Conservation (phyloP, 2,329 filamentous ascomycete genomes). For the Sporothrix luriei region DNA sequence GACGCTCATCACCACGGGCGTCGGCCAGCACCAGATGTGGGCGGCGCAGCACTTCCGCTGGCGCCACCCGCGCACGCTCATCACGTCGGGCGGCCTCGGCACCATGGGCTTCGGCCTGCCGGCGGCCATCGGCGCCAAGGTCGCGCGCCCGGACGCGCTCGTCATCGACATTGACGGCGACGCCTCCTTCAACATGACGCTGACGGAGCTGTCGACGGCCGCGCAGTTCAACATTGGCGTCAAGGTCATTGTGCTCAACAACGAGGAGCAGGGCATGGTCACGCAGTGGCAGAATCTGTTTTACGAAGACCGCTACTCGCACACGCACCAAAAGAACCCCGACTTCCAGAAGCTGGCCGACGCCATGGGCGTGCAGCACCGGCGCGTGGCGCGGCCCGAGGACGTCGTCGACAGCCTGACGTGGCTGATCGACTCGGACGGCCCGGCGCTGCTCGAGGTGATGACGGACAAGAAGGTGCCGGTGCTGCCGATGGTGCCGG, state of each 20-base stretch:
- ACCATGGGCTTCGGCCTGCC: slow-evolving; percentile 97
- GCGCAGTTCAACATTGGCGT: slow-evolving; percentile 95
- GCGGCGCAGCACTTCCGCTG: slow-evolving; percentile 94
- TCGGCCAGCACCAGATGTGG: slow-evolving; percentile 99
- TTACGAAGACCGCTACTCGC: slow-evolving; percentile 89
- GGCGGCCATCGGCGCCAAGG: slow-evolving; percentile 93
- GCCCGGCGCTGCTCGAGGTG: slow-evolving; percentile 91
- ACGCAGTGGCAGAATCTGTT: slow-evolving; percentile 98
- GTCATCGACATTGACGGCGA: slow-evolving; percentile 97
- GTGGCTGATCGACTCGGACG: slow-evolving; percentile 87
- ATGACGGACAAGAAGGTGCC: slow-evolving; percentile 90
- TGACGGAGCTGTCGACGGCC: slow-evolving; percentile 91
- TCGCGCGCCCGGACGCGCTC: slow-evolving; percentile 71
- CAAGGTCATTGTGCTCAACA: slow-evolving; percentile 94
- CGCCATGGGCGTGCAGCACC: slow-evolving; percentile 82
- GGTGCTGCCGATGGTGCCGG: slow-evolving; percentile 96
- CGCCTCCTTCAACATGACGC: slow-evolving; percentile 98
- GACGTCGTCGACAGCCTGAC: slow-evolving; percentile 77
- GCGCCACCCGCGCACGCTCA: slow-evolving; percentile 88
- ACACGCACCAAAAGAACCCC: slow-evolving; percentile 94
- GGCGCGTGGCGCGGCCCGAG: slow-evolving; percentile 70
- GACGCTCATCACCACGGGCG: slow-evolving; percentile 89
- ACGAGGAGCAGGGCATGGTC: slow-evolving; percentile 98
- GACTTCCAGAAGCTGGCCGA: slow-evolving; percentile 92
- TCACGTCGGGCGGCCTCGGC: slow-evolving; percentile 92